These are phyloP conservation scores for Lophiotrema nucula DNA, from an alignment of 495 filamentous ascomycete genomes.

Conservation along the genomic window DNA sequence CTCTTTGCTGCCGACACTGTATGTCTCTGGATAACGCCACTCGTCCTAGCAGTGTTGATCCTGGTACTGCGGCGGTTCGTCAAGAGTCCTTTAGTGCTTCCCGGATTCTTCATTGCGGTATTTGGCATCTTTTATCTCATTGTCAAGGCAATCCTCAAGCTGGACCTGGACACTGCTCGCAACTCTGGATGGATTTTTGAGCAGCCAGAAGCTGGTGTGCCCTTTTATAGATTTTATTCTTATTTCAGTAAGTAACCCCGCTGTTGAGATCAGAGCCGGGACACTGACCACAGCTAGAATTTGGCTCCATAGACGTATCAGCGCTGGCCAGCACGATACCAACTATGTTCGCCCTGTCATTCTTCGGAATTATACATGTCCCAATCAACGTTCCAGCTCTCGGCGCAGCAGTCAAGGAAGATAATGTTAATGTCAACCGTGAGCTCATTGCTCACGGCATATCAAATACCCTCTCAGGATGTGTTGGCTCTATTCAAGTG, in stretches of 20 bases:
- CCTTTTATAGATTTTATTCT: constrained; percentile 96
- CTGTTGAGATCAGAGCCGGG: too few relatives aligned
- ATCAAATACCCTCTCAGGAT: constrained; percentile 86
- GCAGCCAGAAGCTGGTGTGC: constrained; percentile 75
- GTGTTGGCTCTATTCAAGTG: constrained; percentile 82
- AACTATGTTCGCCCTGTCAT: constrained; percentile 95
- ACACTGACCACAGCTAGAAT: too few relatives aligned
- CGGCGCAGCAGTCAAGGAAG: constrained; percentile 82
- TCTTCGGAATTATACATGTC: constrained; percentile 95
- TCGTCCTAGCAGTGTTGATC: constrained; percentile 73
- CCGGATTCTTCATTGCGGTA: constrained; percentile 80
- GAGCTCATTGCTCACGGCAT: constrained; percentile 92
- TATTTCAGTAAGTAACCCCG: constrained; percentile 72
- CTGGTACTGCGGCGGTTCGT: constrained; percentile 70
- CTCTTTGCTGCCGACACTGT: constrained; percentile 71
- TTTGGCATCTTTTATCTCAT: constrained; percentile 80
- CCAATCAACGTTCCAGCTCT: constrained; percentile 96
- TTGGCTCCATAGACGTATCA: constrained; percentile 70
- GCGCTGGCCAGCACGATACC: constrained; percentile 79
- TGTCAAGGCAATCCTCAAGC: constrained; percentile 60
- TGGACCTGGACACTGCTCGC: constrained; percentile 63
- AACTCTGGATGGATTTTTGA: constrained; percentile 85
- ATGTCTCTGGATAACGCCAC: constrained; percentile 77
- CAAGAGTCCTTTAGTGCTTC: constrained; percentile 77
- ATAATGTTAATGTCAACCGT: constrained; percentile 84